Evolutionary conservation across 805 yeast species (phyloP), one percentile per base, ranked within the genome.

Genomic region (Wickerhamomyces rabaulensis): DNA sequence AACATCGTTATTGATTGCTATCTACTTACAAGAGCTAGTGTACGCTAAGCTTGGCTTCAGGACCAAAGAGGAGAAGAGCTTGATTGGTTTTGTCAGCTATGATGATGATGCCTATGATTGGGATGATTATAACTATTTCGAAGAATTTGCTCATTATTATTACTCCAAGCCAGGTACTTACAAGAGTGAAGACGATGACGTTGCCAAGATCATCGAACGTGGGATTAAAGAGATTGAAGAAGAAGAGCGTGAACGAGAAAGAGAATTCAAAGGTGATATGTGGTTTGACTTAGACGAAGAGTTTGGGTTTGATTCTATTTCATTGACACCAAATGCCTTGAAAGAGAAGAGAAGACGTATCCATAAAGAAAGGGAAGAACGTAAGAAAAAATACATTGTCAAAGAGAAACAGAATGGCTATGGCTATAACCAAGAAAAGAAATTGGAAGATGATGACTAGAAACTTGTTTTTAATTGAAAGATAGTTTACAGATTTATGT

Each of bases 101-200:
- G 49, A 50, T 21, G 56, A 51, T 27, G 48, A 50, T 26, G 44
- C 40, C 26, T 38, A 43, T 25, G 36, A 47, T 22, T 50, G 49
- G 48, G 54, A 48, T 38, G 60, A 56, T 39, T 51, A 47, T 25
- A 49, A 50, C 21, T 56, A 54, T 37, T 53, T 49, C 27, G 46
- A 53, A 37, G 44, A 51, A 8, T 57, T 57, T 44, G 46, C 46
- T 1, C 39, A 52, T 6, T 51, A 51, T 29, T 22, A 26, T 10
- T 49, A 46, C 26, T 27, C 39, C 20, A 42, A 41, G 22, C 48
- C 48, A 3, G 47, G 54, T 2, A 40, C 21, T 13, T 38, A 44
- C 23, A 33, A 39, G 13, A 39, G 48, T 3, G 43, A 36, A 7
- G 45, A 52, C 31, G 36, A 46, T 8, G 44, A 50, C 9, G 22